Evolutionary conservation across 805 yeast species (phyloP).

Genomic region (Ogataea naganishii): DNA sequence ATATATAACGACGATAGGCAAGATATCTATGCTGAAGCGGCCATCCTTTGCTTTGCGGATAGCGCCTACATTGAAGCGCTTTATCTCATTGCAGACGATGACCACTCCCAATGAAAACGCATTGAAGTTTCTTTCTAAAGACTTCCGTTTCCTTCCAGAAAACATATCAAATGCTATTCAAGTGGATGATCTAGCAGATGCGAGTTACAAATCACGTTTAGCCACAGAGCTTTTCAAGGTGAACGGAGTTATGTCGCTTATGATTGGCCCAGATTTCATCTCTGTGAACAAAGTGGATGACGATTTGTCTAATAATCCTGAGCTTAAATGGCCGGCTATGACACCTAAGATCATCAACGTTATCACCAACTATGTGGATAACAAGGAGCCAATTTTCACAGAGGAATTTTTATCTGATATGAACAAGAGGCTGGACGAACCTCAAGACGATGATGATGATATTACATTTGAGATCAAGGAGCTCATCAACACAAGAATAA

Average conservation of each 20-base stretch:
- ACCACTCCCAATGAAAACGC: slow-evolving; percentile 76
- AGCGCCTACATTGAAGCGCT: no score
- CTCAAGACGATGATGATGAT: slow-evolving; percentile 56
- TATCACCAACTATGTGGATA: slow-evolving; percentile 16
- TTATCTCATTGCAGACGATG: slow-evolving; percentile 28
- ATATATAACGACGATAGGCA: no score
- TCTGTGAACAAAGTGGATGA: slow-evolving; percentile 52
- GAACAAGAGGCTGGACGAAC: slow-evolving; percentile 16
- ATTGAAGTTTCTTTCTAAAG: slow-evolving; percentile 50
- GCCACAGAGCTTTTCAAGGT: slow-evolving; percentile 52
- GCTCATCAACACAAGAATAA: slow-evolving; percentile 56
- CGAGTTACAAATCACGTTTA: slow-evolving; percentile 50
- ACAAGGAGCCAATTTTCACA: slow-evolving; percentile 18
- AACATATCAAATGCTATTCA: slow-evolving; percentile 36
- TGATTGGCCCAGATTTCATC: slow-evolving; percentile 68
- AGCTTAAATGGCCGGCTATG: slow-evolving; percentile 22
- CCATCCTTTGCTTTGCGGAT: no score
- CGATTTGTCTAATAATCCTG: slow-evolving; percentile 21
- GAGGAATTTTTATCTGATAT: slow-evolving; percentile 13
- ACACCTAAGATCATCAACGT: slow-evolving; percentile 17
- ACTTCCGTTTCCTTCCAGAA: slow-evolving; percentile 36
- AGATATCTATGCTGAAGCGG: no score
- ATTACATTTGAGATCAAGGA: slow-evolving; percentile 61
- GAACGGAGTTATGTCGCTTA: slow-evolving; percentile 58
- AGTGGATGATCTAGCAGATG: slow-evolving; percentile 43